A percentile compares a stretch with the other conserved stretches of the same genome.
These are phyloP conservation scores for Paramecium sonneborni DNA, from an alignment of 73 alveolate species.

Conservation along the genomic window DNA sequence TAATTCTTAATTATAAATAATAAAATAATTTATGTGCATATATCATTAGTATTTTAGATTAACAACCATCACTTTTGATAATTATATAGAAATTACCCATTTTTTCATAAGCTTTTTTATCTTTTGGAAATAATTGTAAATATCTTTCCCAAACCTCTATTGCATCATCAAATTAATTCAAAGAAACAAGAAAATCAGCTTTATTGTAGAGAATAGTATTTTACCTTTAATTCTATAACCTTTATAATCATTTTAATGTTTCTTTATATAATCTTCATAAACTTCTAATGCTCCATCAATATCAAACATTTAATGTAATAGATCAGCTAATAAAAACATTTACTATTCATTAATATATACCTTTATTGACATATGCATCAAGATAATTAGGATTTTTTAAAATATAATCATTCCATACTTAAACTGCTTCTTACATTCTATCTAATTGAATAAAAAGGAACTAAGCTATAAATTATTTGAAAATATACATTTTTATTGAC, in stretches of 20 bases:
- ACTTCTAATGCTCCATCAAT: not conserved
- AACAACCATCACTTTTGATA: not conserved
- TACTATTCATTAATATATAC: not conserved
- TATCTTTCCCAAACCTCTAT: slow-evolving; percentile 17
- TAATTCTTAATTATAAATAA: not conserved
- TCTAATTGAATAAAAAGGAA: not conserved
- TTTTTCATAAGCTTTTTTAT: slow-evolving; percentile 19
- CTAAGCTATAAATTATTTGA: not conserved
- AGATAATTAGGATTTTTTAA: not conserved
- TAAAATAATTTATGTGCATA: not conserved
- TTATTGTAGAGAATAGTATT: not conserved
- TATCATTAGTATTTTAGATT: slow-evolving; percentile 4
- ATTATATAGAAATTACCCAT: not conserved
- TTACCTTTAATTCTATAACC: slow-evolving; percentile 1
- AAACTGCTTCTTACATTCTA: not conserved
- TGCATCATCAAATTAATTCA: slow-evolving; percentile 28
- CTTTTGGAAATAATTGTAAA: not conserved
- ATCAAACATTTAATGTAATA: slow-evolving; percentile 6
- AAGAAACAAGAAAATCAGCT: slow-evolving; percentile 25
- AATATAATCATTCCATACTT: slow-evolving; percentile 7
- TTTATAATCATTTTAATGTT: not conserved
- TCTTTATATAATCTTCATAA: not conserved
- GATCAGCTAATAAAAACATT: not conserved
- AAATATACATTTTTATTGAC: not conserved
- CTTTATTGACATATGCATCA: not conserved